Conservation (phyloP, 805 yeast genomes). For the Danielia oregonensis region DNA sequence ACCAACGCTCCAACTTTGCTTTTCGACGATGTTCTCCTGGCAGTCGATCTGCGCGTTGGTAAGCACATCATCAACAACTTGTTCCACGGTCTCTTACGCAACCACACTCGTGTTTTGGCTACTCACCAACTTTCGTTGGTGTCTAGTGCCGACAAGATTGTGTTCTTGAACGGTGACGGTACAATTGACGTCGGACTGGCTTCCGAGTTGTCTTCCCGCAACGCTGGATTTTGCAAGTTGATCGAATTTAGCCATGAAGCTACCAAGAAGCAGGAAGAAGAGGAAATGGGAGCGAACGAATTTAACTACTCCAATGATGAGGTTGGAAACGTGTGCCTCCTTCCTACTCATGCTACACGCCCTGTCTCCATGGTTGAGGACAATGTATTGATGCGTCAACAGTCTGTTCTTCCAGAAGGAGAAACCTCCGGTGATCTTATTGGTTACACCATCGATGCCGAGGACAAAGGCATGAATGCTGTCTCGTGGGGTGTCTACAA, state of each 20-base stretch:
- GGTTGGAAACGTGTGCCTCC: constrained; percentile 7
- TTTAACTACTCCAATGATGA: constrained; percentile 5
- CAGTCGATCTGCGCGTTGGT: constrained; percentile 43
- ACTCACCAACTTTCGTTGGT: constrained; percentile 42
- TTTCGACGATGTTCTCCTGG: constrained; percentile 43
- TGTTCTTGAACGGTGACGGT: constrained; percentile 41
- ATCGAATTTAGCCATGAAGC: constrained; percentile 41
- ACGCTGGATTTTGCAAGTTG: constrained; percentile 46
- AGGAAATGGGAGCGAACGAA: constrained; percentile 12
- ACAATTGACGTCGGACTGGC: constrained; percentile 36
- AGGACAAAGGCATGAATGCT: constrained; percentile 36
- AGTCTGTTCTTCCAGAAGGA: constrained; percentile 1
- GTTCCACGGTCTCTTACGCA: constrained; percentile 30
- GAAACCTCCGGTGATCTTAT: constrained; percentile 5
- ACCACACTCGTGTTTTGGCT: constrained; percentile 37
- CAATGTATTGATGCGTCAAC: neutral
- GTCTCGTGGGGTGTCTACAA: constrained; percentile 38
- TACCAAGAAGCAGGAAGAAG: constrained; percentile 24
- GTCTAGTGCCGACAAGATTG: constrained; percentile 34
- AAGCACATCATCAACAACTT: constrained; percentile 35
- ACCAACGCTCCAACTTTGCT: constrained; percentile 29
- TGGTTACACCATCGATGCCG: constrained; percentile 34
- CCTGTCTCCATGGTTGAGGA: neutral
- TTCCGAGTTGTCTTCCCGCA: constrained; percentile 30
- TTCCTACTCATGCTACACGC: constrained; percentile 1